phyloP scores from a whole-genome alignment of 129 eudicot species.

The Artemisia tridentata region DNA sequence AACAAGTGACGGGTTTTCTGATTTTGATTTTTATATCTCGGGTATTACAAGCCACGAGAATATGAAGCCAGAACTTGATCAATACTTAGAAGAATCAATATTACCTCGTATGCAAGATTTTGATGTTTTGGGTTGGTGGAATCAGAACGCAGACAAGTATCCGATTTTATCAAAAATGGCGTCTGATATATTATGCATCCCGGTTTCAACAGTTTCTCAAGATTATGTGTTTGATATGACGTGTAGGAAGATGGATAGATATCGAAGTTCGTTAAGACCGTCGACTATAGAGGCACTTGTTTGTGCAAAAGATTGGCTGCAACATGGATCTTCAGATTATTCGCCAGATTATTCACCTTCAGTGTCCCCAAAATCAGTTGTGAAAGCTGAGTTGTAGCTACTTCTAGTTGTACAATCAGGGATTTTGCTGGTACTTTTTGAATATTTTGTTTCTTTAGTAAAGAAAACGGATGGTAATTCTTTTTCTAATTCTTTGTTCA shows the following conservation, averaged over 20 bases:
- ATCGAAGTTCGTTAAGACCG: slow-evolving; percentile 51
- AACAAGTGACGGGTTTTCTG: slow-evolving; percentile 31
- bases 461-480: background rate
- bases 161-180: slow-evolving; percentile 86
- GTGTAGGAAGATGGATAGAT: slow-evolving; percentile 56
- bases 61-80: slow-evolving; percentile 63
- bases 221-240: slow-evolving; percentile 63
- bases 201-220: slow-evolving; percentile 51
- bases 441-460: slow-evolving; percentile 9
- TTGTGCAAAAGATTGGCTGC: slow-evolving; percentile 93
- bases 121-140: slow-evolving; percentile 94
- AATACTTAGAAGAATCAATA: slow-evolving; percentile 67
- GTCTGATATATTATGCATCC: slow-evolving; percentile 63
- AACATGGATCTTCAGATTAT: slow-evolving; percentile 36
- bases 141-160: slow-evolving; percentile 45
- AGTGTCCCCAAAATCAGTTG: slow-evolving; percentile 24
- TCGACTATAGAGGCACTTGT: slow-evolving; percentile 57
- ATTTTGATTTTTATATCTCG: slow-evolving; percentile 60
- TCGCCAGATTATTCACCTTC: slow-evolving; percentile 16
- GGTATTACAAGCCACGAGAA: slow-evolving; percentile 39
- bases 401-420: slow-evolving; percentile 2
- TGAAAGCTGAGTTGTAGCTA: slow-evolving; percentile 37
- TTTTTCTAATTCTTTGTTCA: slow-evolving; percentile 15
- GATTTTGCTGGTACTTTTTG: slow-evolving; percentile 13
- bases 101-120: slow-evolving; percentile 59